Evolutionary conservation across 2,329 filamentous ascomycete genomes (phyloP), one percentile per base, ranked within the genome.

Genomic region (Alternaria tenuissima): DNA sequence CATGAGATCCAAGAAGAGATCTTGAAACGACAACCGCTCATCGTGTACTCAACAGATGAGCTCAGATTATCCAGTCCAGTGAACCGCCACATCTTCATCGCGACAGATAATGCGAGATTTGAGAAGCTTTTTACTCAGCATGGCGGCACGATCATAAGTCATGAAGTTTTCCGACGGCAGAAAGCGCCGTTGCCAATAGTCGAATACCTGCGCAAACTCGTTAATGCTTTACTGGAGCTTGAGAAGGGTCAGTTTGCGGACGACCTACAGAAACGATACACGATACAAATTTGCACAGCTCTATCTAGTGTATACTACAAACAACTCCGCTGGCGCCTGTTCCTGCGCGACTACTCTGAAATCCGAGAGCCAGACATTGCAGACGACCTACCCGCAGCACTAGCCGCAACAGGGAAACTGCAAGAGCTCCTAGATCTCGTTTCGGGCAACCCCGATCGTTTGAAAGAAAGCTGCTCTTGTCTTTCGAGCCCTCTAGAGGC

Each of bases 1-100:
- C 14, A 30, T 20, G 47, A 46, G 30, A 57, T 57, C 26, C 55
- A 57, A 30, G 48, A 57, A 38, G 26, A 57, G 18, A 46, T 57
- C 8, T 43, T 57, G 16, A 39, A 20, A 7, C 44, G 38, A 26
- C 30, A 46, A 12, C 55, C 39, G 24, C 55, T 57, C 24, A 28
- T 46, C 7, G 47, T 22, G 2, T 57, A 44, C 24, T 52, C 55
- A 5, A n/a, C 30, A 32, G 26, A 51, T 16, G 18, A 30, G 9
- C 26, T 22, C 7, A 39, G 32, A 2, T 6, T 34, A 49, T 5
- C 18, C 20, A 14, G 28, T 26, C 39, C 38, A 11, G 20, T 36
- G 6, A 28, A 22, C 49, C 49, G 36, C 30, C 24, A 52, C 24
- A 52, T 52, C 26, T 18, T 28, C n/a, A 20, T 18, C 16, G 46